Percentiles rank a stretch among this genome's conserved stretches.
phyloP scores from a whole-genome alignment of 345 rosid species.

The Theobroma cacao region DNA sequence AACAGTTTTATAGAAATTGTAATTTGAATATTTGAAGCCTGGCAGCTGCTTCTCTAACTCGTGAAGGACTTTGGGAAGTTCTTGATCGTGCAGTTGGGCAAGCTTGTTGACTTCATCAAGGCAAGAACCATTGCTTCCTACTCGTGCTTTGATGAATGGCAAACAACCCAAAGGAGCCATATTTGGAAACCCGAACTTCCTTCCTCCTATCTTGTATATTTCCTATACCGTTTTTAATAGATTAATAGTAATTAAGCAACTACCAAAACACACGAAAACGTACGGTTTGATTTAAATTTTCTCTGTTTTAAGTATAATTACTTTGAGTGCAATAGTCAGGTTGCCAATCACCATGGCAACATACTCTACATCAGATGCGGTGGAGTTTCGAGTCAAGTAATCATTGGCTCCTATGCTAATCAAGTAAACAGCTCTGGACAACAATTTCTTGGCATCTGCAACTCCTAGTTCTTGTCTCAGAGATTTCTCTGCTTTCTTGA shows the following conservation, averaged over 20 bases:
- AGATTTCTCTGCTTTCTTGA: constrained; percentile 19
- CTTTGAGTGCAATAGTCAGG: constrained; percentile 24
- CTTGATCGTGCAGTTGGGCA: constrained; percentile 53
- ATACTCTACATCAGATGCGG: constrained; percentile 14
- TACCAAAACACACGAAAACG: no score
- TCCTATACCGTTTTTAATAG: constrained; percentile 21
- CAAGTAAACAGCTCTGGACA: constrained; percentile 25
- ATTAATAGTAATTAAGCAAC: not conserved
- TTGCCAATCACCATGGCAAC: constrained; percentile 31
- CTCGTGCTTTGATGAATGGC: constrained; percentile 11
- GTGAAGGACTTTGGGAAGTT: constrained; percentile 34
- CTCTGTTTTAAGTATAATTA: not conserved
- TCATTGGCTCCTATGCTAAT: constrained; percentile 25
- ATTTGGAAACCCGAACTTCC: constrained; percentile 37
- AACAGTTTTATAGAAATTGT: constrained; percentile 39
- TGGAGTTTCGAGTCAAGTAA: constrained; percentile 15
- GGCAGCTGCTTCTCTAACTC: constrained; percentile 33
- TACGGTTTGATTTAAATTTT: no score
- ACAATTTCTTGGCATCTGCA: constrained; percentile 16
- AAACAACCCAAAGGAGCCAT: constrained; percentile 23
- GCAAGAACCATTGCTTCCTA: constrained; percentile 33
- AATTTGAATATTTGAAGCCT: constrained; percentile 63
- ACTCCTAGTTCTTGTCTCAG: constrained; percentile 23
- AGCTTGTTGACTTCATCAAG: constrained; percentile 35
- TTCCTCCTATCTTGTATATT: constrained; percentile 38